Base-by-base conservation (phyloP, 208 protist genomes). In the Wallacemonas sp. region DNA sequence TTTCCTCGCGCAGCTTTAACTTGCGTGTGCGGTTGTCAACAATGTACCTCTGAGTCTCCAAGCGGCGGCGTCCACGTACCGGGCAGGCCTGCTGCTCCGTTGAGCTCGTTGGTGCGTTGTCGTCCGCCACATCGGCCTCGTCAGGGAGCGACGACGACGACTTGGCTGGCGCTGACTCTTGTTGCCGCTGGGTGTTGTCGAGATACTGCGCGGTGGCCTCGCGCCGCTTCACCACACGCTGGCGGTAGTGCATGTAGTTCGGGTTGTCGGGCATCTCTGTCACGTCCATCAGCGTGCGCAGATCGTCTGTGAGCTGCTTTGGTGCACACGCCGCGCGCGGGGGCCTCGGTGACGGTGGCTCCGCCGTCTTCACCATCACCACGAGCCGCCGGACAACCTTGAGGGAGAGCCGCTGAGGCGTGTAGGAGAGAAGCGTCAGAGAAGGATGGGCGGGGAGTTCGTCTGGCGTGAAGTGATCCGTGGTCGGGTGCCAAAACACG, bases 401-500 rank as follows among this genome's bases (percentile, higher is more conserved):
- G 1, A 95, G 79, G 0, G 87, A 96, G 20, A 98, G 36, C 2
- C 77, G 74, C 68, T 98, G 96, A 16, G 82, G 79, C 10, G 83
- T 76, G 64, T 96, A 86, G 50, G 75, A 61, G 1, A 91, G 41
- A 3, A 98, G 57, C 31, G 62, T 55, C 48, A 98, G 65, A 20
- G 85, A 97, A 20, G 97, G 97, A 71, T 99, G 96, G 31, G 62
- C 82, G 12, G 97, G 96, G 20, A 98, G 72, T 75, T 98, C 95
- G 14, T 80, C 87, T 42, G 81, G 61, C 25, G 82, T 92, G 76
- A 96, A 98, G 38, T 74, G 66, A 57, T 84, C 72, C 10, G 95
- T 98, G 14, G 96, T 98, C 29, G 97, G 93, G 74, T 98, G 91
- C 96, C 96, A 99, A 71, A 97, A 98, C 48, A 92, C 81, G 8